Evolutionary conservation across 2,329 filamentous ascomycete genomes (phyloP), one percentile per base, ranked within the genome.

Genomic region (Fusarium verticillioides): DNA sequence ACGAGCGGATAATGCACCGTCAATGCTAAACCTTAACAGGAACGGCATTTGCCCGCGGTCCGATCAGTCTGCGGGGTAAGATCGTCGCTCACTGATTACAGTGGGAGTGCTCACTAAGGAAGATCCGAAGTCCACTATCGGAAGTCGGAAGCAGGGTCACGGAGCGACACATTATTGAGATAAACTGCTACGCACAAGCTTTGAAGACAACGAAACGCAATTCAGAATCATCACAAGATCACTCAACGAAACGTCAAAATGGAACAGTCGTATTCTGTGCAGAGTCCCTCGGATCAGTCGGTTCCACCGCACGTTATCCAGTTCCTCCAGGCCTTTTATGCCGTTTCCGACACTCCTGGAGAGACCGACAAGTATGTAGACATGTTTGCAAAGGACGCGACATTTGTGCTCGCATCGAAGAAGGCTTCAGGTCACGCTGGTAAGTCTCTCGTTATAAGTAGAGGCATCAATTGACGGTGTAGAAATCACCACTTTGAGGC

Each of bases 361-460:
- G 70, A 74, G 26, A 73, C 70, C 9, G 58, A 46, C 36, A 63
- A 74, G 12, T 73, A 73, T 59, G 70, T 73, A 8, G 62, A 68
- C 37, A 63, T 50, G 59, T 73, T 73, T 42, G 59, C 70, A 4
- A 40, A 32, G 9, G 67, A 74, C n/a, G 70, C 70, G 12, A 68
- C 70, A 7, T 71, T 73, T 21, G 36, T 72, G 1, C 42, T 73
- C 10, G 71, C 71, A 12, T 74, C 71, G 2, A 74, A 72, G 53
- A 72, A 59, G 21, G 63, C 67, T 7, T 63, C 54, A 18, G 71
- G 71, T 0, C 71, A 69, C 15, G 11, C 46, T 19, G 71, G 71
- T 74, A 47, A 26, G 67, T 30, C 2, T 7, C 2, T 1, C 7
- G 9, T 11, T 1, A 13, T 4, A 21, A 7, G 21, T 11, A 4